Conservation (phyloP, 2,329 filamentous ascomycete species). For the Ceratocystis albifundus region DNA sequence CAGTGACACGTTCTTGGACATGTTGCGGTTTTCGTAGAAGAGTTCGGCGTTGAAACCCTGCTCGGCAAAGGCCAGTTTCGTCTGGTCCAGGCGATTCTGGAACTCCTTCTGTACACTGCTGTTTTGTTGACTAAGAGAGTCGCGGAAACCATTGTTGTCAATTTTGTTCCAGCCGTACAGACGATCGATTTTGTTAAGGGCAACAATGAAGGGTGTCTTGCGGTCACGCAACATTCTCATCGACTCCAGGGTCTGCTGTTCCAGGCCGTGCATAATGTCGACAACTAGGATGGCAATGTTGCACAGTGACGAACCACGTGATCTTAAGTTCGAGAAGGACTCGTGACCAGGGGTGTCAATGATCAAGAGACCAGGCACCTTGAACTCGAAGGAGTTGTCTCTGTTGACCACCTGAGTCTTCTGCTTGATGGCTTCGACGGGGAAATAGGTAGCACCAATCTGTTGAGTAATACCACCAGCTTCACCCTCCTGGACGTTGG, state of each 20-base stretch:
- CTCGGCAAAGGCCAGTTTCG: conserved; percentile 87
- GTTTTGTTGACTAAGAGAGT: conserved; percentile 79
- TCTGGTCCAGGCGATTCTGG: conserved; percentile 74
- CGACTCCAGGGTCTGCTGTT: conserved; percentile 93
- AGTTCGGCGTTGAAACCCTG: conserved; percentile 97
- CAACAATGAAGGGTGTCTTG: conserved; percentile 96
- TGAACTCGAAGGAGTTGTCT: conserved; percentile 86
- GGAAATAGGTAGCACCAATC: conserved; percentile 99
- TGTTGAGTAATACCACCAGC: conserved; percentile 99
- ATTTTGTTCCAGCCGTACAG: conserved; percentile 98
- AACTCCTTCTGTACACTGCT: conserved; percentile 93
- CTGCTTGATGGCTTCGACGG: conserved; percentile 77
- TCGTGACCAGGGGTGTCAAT: conserved; percentile 99
- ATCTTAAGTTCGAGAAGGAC: conserved; percentile 97
- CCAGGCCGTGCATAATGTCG: conserved; percentile 98
- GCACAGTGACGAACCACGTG: conserved; percentile 92
- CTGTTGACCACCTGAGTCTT: conserved; percentile 91
- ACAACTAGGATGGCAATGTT: conserved; percentile 99
- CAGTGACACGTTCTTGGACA: conserved; percentile 88
- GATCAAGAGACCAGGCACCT: conserved; percentile 88
- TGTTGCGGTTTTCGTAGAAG: conserved; percentile 95
- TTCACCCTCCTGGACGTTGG: conserved; percentile 97
- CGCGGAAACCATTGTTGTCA: conserved; percentile 95
- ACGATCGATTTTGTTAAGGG: conserved; percentile 99
- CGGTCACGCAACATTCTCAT: conserved; percentile 87